These are phyloP conservation scores for Kodamaea derodonti DNA, from an alignment of 1,139 yeast species.

Conservation along the genomic window DNA sequence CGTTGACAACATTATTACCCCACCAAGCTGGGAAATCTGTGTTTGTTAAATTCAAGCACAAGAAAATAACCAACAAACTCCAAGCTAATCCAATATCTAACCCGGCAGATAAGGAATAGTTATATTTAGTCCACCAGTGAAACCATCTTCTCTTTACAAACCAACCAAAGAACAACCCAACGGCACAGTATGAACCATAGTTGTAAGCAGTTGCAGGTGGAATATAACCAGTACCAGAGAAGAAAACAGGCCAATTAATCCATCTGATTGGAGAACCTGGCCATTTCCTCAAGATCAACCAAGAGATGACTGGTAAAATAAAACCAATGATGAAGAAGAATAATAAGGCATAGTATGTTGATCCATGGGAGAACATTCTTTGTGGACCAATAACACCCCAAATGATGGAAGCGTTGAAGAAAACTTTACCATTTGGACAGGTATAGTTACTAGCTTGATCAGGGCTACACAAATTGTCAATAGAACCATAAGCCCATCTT, in stretches of 20 bases:
- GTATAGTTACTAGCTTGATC: slow-evolving; percentile 36
- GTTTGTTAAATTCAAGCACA: slow-evolving; percentile 31
- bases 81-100: slow-evolving; percentile 55
- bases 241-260: slow-evolving; percentile 47
- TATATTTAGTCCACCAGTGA: slow-evolving; percentile 67
- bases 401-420: slow-evolving; percentile 44
- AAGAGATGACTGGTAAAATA: slow-evolving; percentile 34
- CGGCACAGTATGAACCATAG: slow-evolving; percentile 38
- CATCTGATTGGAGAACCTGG: slow-evolving; percentile 45
- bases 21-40: slow-evolving; percentile 49
- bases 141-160: slow-evolving; percentile 38
- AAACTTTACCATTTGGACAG: slow-evolving; percentile 43
- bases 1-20: slow-evolving; percentile 47
- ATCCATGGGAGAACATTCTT: slow-evolving; percentile 37
- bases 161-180: slow-evolving; percentile 31
- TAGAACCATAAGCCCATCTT: slow-evolving; percentile 41
- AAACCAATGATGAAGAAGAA: slow-evolving; percentile 43
- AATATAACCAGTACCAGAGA: slow-evolving; percentile 45
- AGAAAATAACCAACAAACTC: slow-evolving; percentile 45
- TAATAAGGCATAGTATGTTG: slow-evolving; percentile 34
- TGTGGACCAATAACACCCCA: slow-evolving; percentile 48
- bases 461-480: slow-evolving; percentile 46
- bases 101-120: slow-evolving; percentile 56
- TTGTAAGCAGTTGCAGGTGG: slow-evolving; percentile 48
- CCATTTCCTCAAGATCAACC: slow-evolving; percentile 46